Conservation (phyloP, 179 eudicot species). For the Beta lomatogona region DNA sequence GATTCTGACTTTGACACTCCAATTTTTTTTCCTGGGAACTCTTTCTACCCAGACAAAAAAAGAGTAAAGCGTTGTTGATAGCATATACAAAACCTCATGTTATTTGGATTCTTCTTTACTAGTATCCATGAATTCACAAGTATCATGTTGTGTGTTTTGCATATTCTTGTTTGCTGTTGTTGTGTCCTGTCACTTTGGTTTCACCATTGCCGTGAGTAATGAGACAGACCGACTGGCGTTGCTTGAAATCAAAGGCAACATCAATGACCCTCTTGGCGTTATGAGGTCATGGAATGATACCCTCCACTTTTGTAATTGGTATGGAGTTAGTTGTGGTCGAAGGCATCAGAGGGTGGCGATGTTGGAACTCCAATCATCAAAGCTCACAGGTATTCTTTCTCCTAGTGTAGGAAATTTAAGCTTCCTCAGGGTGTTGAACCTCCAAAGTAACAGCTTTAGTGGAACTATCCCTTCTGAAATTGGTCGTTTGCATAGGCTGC, state of each 20-base stretch:
- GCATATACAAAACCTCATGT: too few relatives aligned
- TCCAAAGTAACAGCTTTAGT: constrained; percentile 13
- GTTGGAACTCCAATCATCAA: constrained; percentile 3
- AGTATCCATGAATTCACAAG: too few relatives aligned
- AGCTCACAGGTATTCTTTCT: constrained; percentile 27
- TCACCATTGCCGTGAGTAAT: constrained; percentile 11
- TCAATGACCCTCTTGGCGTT: constrained; percentile 15
- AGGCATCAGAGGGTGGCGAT: constrained; percentile 12
- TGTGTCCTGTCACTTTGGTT: background rate
- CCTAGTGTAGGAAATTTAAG: constrained; percentile 27
- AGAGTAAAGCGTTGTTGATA: too few relatives aligned
- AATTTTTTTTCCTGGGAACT: too few relatives aligned
- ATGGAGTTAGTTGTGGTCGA: constrained; percentile 20
- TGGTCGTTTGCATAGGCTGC: constrained; percentile 13
- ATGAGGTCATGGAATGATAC: constrained; percentile 32
- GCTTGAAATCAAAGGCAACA: constrained; percentile 22
- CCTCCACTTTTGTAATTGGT: constrained; percentile 19
- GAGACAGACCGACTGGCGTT: constrained; percentile 25
- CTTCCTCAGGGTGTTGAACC: background rate
- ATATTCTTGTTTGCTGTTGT: background rate
- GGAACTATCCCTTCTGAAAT: constrained; percentile 26
- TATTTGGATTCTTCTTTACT: too few relatives aligned
- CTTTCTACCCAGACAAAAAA: too few relatives aligned
- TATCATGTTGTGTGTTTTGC: background rate
- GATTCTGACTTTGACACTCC: too few relatives aligned